phyloP scores from a whole-genome alignment of 768 basidiomycete genomes.

The Cubamyces lactineus region DNA sequence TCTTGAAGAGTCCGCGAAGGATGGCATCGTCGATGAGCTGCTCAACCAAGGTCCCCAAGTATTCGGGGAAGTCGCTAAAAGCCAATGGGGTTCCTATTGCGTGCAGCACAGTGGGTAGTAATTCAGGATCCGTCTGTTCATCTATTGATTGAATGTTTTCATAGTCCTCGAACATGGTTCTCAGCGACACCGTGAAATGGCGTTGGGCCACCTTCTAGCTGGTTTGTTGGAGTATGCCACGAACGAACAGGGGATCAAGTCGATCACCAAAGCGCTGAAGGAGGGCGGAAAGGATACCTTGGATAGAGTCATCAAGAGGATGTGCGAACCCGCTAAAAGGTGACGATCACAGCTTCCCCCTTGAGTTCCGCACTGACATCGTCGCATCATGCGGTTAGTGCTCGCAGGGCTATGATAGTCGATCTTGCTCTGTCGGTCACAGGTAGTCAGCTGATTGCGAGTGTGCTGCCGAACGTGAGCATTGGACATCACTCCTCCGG shows the following conservation, averaged over 20 bases:
- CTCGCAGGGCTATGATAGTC: constrained; percentile 83
- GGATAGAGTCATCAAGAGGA: constrained; percentile 72
- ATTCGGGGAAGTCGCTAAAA: constrained; percentile 80
- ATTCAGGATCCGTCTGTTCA: background rate
- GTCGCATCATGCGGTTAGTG: constrained; percentile 40
- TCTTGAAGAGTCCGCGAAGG: constrained; percentile 80
- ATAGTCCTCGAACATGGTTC: constrained; percentile 86
- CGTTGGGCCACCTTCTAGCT: constrained; percentile 74
- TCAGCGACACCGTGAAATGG: constrained; percentile 69
- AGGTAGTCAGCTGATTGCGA: constrained; percentile 85
- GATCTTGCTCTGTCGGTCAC: constrained; percentile 83
- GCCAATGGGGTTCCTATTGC: constrained; percentile 89
- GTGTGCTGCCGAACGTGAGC: constrained; percentile 73
- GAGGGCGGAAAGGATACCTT: constrained; percentile 80
- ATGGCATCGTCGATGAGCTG: constrained; percentile 83
- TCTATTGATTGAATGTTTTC: constrained; percentile 1
- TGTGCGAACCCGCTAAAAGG: constrained; percentile 89
- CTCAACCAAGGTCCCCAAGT: constrained; percentile 68
- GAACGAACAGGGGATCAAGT: constrained; percentile 87
- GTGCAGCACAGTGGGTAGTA: constrained; percentile 74
- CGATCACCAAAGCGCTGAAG: constrained; percentile 83
- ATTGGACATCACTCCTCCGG: background rate
- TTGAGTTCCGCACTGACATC: background rate
- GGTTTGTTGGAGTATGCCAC: constrained; percentile 82
- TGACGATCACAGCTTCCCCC: constrained; percentile 32